Percentiles rank a stretch among this genome's conserved stretches.
Conservation (phyloP, 1,284 basidiomycete genomes). For the Sutorius eximius region DNA sequence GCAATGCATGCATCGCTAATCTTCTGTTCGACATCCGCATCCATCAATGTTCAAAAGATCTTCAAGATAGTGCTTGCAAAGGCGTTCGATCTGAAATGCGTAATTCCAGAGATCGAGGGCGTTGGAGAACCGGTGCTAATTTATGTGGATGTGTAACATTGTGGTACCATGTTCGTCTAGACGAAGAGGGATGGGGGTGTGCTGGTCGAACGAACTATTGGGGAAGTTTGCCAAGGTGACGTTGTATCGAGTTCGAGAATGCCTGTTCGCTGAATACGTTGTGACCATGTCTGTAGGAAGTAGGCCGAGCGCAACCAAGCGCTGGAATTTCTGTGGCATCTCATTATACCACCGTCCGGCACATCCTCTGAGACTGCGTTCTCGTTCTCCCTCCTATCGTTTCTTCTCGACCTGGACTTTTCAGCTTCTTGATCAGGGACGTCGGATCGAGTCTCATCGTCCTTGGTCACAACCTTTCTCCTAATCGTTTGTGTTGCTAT, state of each 20-base stretch:
- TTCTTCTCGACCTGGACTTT: slow-evolving; percentile 21
- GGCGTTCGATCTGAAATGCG: slow-evolving; percentile 90
- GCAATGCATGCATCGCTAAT: slow-evolving; percentile 99
- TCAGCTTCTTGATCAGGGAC: slow-evolving; percentile 16
- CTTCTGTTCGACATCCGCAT: slow-evolving; percentile 96
- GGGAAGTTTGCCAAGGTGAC: slow-evolving; percentile 29
- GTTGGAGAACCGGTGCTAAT: slow-evolving; percentile 91
- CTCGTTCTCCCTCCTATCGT: slow-evolving; percentile 10
- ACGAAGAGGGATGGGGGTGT: slow-evolving; percentile 18
- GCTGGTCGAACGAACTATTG: slow-evolving; percentile 11
- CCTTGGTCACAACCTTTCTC: slow-evolving; percentile 15
- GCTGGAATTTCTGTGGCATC: slow-evolving; percentile 26
- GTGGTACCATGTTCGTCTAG: slow-evolving; percentile 33
- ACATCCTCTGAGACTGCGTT: slow-evolving; percentile 11
- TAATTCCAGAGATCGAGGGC: slow-evolving; percentile 94
- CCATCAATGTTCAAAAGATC: slow-evolving; percentile 99
- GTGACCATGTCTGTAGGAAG: slow-evolving; percentile 17
- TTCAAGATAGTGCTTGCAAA: slow-evolving; percentile 96
- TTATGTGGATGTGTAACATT: slow-evolving; percentile 80
- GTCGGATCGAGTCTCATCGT: slow-evolving; percentile 20
- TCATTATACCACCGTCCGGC: slow-evolving; percentile 34
- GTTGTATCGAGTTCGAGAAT: slow-evolving; percentile 24
- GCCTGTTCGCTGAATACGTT: slow-evolving; percentile 17
- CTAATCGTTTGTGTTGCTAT: slow-evolving; percentile 25
- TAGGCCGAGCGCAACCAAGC: slow-evolving; percentile 26